Evolutionary conservation across 2,329 filamentous ascomycete species (phyloP).

Genomic region (Hymenoscyphus fructigenus): DNA sequence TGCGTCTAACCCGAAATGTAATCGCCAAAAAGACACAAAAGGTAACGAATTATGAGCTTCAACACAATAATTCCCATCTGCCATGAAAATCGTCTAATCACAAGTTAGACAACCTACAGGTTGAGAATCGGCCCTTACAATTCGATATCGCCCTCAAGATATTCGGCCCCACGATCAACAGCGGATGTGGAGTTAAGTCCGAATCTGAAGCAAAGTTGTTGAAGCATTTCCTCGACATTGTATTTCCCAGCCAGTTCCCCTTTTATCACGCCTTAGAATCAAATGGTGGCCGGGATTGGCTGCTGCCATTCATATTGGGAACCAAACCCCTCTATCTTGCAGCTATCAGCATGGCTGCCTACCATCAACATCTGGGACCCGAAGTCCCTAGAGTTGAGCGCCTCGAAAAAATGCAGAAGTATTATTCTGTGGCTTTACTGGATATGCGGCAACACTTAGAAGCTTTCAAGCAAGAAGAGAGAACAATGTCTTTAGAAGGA

Average conservation of each 20-base stretch:
- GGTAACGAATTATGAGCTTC: too few species aligned
- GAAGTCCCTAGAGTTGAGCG: conserved; percentile 33
- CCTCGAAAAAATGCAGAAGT: conserved; percentile 1
- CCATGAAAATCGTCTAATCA: too few species aligned
- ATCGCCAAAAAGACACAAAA: too few species aligned
- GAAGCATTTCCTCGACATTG: conserved; percentile 60
- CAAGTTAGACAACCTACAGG: too few species aligned
- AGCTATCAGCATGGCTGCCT: conserved; percentile 53
- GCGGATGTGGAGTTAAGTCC: too few species aligned
- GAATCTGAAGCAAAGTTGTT: conserved; percentile 37
- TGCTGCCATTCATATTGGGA: conserved; percentile 55
- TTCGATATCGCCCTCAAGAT: too few species aligned
- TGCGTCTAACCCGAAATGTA: too few species aligned
- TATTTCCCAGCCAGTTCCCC: conserved; percentile 61
- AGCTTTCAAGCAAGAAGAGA: background rate
- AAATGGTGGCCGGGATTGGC: conserved; percentile 57
- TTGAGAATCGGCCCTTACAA: too few species aligned
- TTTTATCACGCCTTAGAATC: conserved; percentile 57
- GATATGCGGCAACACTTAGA: background rate
- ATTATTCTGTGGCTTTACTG: conserved; percentile 6
- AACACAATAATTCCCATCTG: too few species aligned
- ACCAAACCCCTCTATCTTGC: conserved; percentile 57
- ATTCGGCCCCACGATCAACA: too few species aligned
- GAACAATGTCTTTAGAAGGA: background rate
- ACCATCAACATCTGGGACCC: conserved; percentile 44